Conservation (phyloP, 2,329 filamentous ascomycete species). For the Pseudodiploospora longispora region DNA sequence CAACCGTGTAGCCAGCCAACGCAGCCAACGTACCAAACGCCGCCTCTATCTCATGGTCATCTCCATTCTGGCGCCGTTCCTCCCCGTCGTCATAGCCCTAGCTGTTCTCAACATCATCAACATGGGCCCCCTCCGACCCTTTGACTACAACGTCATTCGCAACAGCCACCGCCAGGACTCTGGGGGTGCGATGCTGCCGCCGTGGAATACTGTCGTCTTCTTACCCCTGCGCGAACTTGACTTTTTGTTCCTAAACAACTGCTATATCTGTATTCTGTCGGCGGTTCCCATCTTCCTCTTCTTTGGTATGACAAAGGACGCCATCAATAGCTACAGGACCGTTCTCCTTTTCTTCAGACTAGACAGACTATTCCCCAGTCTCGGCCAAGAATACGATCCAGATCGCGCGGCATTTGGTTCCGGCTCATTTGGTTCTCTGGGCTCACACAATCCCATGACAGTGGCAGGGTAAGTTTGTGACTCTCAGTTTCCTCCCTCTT, state of each 20-base stretch:
- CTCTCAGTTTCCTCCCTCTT: no score
- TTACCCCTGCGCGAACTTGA: constrained; percentile 31
- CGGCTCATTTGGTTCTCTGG: neutral
- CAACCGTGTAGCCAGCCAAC: constrained; percentile 31
- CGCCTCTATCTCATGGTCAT: constrained; percentile 50
- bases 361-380: constrained; percentile 33
- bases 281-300: constrained; percentile 42
- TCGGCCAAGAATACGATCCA: constrained; percentile 32
- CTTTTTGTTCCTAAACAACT: constrained; percentile 34
- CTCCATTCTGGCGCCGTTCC: constrained; percentile 42
- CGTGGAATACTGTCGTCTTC: constrained; percentile 41
- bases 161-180: constrained; percentile 16
- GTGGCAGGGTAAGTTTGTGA: constrained; percentile 3
- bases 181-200: constrained; percentile 20
- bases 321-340: constrained; percentile 39
- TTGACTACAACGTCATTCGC: constrained; percentile 36
- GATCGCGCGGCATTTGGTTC: constrained; percentile 17
- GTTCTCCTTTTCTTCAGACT: constrained; percentile 32
- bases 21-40: constrained; percentile 39
- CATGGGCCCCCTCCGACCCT: constrained; percentile 22
- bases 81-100: constrained; percentile 38
- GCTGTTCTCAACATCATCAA: constrained; percentile 32
- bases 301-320: constrained; percentile 49
- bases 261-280: constrained; percentile 41
- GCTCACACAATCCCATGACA: constrained; percentile 1